Evolutionary conservation across 345 rosid genomes (phyloP), one percentile per base, ranked within the genome.

Genomic region (Adansonia digitata): DNA sequence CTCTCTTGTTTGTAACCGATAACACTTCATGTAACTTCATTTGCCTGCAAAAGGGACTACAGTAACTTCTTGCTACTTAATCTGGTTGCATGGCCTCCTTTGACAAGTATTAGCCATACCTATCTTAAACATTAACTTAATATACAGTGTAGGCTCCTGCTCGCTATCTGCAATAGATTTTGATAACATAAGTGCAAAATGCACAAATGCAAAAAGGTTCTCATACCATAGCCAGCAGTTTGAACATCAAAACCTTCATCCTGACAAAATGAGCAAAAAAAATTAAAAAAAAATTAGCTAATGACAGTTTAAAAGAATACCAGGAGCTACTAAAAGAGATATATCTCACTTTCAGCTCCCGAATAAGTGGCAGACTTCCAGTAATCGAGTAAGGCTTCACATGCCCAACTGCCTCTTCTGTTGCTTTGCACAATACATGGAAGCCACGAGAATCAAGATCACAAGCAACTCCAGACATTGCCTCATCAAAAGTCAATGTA

Each of bases 221-320:
- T 72, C 82, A 75, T 88, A 91, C 97, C 99, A 10, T 93, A 93
- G 78, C 98, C 98, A 53, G 92, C 61, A 71, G 94, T 93, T 81
- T 93, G 99, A 79, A 95, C 98, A 80, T 93, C 99, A 42, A 93
- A 96, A 29, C 97, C 99, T 87, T 92, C 94, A 35, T 96, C 92
- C 99, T 96, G 79, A 80, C 17, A 71, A 46, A 31, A 77, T 27
- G 71, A 75, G 7, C 65, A 61, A 61, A 61, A n/a, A 57, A 20
- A n/a, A n/a, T n/a, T n/a, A n/a, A n/a, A 46, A 67, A 13, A 4
- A 0, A 11, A 26, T 55, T 52, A 72, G 69, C 27, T 3, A 66
- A 62, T 46, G 20, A 51, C 24, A 11, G 63, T 46, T 29, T 24
- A 60, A 17, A 48, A 61, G 5, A 29, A 18, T 37, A 24, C 60